These are phyloP conservation scores for Euphrasia arctica DNA, from an alignment of 305 asterid genomes.

Conservation along the genomic window DNA sequence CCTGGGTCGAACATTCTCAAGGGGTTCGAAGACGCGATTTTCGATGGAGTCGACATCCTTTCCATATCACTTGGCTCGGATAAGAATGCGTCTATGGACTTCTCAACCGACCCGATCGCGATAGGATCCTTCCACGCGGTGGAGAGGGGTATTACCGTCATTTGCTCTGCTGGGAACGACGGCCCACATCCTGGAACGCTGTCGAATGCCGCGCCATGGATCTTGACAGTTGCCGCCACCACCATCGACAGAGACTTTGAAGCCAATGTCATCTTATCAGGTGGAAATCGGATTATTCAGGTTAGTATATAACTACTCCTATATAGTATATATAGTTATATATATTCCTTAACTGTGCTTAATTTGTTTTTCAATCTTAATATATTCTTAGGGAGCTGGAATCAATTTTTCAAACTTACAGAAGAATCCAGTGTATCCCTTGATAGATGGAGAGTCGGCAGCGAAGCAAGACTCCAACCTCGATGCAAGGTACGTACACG, in stretches of 20 bases:
- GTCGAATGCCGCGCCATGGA: conserved; percentile 36
- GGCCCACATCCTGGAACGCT: conserved; percentile 27
- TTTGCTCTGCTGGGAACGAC: conserved; percentile 42
- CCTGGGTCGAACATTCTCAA: too few relatives aligned
- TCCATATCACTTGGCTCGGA: conserved; percentile 35
- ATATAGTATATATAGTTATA: too few relatives aligned
- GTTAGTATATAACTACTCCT: conserved; percentile 18
- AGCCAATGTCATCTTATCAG: conserved; percentile 29
- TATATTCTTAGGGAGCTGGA: conserved; percentile 39
- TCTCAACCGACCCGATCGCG: conserved; percentile 3
- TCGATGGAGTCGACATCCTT: conserved; percentile 49
- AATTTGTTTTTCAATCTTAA: not conserved
- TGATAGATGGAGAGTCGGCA: conserved; percentile 31
- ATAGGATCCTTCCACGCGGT: conserved; percentile 43
- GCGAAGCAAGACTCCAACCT: conserved; percentile 13
- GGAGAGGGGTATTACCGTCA: conserved; percentile 37
- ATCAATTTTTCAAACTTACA: conserved; percentile 34
- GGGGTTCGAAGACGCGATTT: not conserved
- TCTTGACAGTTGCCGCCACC: conserved; percentile 50
- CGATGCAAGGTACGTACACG: conserved; percentile 28
- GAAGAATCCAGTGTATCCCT: conserved; percentile 35
- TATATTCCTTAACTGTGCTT: too few relatives aligned
- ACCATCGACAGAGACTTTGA: conserved; percentile 47
- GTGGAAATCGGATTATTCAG: conserved; percentile 40
- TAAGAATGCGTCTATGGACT: conserved; percentile 16